A percentile compares a stretch with the other conserved stretches of the same genome.
Conservation (phyloP, 805 yeast species). For the Lachancea thermotolerans region DNA sequence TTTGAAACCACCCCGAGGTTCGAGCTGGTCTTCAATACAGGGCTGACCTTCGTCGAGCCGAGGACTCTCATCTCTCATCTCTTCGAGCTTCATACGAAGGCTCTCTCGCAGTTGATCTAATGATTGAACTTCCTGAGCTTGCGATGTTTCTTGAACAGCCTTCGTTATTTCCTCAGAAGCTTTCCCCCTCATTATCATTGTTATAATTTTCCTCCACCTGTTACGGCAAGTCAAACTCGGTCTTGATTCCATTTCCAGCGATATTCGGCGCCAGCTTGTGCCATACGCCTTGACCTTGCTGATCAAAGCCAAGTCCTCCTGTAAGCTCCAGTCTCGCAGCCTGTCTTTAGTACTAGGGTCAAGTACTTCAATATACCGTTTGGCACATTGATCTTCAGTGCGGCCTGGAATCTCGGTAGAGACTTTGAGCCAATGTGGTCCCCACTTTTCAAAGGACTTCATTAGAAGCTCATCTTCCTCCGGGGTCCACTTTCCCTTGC, state of each 20-base stretch:
- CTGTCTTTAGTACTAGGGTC: conserved; percentile 76
- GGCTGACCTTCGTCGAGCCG: neutral
- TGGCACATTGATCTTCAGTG: conserved; percentile 93
- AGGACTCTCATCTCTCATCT: conserved; percentile 3
- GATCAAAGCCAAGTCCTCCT: conserved; percentile 70
- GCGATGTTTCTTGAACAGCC: conserved; percentile 38
- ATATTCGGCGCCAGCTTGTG: conserved; percentile 83
- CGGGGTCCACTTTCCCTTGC: conserved; percentile 81
- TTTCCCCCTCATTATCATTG: conserved; percentile 62
- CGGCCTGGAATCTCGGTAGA: conserved; percentile 71
- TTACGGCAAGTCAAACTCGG: conserved; percentile 88
- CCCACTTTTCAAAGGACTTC: conserved; percentile 58
- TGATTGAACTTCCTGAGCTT: conserved; percentile 1
- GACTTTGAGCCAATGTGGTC: conserved; percentile 83
- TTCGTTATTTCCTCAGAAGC: conserved; percentile 48
- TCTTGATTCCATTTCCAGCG: conserved; percentile 63
- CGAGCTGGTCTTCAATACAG: neutral
- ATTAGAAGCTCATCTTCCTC: conserved; percentile 67
- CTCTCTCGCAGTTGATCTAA: conserved; percentile 7
- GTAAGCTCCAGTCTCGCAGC: conserved; percentile 68
- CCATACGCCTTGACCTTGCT: conserved; percentile 64
- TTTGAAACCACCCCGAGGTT: neutral
- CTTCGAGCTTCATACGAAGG: conserved; percentile 5
- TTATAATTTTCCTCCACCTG: conserved; percentile 83
- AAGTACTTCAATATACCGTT: conserved; percentile 79